Conservation (phyloP, 2,329 filamentous ascomycete genomes). For the Pezicula rhizophila region DNA sequence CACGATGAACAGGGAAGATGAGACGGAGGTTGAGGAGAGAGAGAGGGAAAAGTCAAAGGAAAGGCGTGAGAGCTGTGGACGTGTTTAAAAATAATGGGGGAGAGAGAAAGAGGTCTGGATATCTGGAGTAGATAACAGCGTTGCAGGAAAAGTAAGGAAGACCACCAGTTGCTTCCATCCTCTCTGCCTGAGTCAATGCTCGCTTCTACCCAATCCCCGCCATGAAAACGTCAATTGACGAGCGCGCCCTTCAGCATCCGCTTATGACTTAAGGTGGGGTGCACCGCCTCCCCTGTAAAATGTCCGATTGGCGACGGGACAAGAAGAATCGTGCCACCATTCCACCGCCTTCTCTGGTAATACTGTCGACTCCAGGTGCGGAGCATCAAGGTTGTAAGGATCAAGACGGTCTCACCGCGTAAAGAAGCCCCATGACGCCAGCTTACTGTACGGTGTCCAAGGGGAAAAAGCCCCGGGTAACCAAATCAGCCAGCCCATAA, state of each 20-base stretch:
- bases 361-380: background rate
- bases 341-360: constrained; percentile 11
- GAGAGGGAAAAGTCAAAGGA: constrained; percentile 9
- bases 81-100: background rate
- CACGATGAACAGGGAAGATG: background rate
- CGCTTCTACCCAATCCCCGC: background rate
- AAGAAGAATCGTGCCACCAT: background rate
- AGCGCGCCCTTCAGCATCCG: constrained; percentile 19
- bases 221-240: constrained; percentile 15
- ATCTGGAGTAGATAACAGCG: background rate
- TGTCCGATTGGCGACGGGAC: constrained; percentile 11
- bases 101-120: background rate
- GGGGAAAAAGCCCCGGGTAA: background rate
- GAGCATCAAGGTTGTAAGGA: background rate
- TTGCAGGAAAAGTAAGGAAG: too few species aligned
- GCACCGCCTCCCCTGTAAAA: constrained; percentile 5
- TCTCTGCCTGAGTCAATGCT: background rate
- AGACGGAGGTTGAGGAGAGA: constrained; percentile 1
- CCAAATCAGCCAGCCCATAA: background rate
- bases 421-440: background rate
- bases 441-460: background rate
- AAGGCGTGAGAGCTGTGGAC: constrained; percentile 12
- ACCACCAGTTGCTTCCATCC: too few species aligned
- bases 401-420: constrained; percentile 3
- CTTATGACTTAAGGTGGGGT: constrained; percentile 9